phyloP scores from a whole-genome alignment of 2,329 filamentous ascomycete species.

The Arachnopeziza araneosa region DNA sequence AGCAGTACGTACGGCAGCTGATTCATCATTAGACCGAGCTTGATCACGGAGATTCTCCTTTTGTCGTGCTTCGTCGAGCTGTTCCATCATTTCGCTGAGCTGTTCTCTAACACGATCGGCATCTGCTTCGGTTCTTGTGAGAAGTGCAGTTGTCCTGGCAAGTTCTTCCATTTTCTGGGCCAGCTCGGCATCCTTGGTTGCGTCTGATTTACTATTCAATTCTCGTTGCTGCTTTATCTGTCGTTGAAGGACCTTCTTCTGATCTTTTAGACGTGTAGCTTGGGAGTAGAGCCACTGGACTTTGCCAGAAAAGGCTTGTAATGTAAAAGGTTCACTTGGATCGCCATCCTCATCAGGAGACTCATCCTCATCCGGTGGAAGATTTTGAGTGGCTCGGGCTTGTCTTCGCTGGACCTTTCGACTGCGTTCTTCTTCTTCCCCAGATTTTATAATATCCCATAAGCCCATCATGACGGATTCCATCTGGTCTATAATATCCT shows the following conservation, averaged over 20 bases:
- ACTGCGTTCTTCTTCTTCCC: slow-evolving; percentile 49
- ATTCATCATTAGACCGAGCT: slow-evolving; percentile 19
- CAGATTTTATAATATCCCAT: slow-evolving; percentile 45
- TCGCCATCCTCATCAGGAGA: slow-evolving; percentile 57
- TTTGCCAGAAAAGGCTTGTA: slow-evolving; percentile 70
- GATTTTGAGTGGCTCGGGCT: slow-evolving; percentile 50
- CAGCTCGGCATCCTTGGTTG: slow-evolving; percentile 61
- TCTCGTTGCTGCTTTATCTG: slow-evolving; percentile 96
- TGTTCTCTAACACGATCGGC: slow-evolving; percentile 27
- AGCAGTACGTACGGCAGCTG: slow-evolving; percentile 14
- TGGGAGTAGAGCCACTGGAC: slow-evolving; percentile 75
- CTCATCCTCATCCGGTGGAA: slow-evolving; percentile 52
- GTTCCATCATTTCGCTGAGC: slow-evolving; percentile 29
- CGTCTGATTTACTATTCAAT: slow-evolving; percentile 81
- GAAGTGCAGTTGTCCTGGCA: slow-evolving; percentile 35
- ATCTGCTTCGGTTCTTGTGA: slow-evolving; percentile 31
- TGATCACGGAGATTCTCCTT: slow-evolving; percentile 20
- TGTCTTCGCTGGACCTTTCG: slow-evolving; percentile 48
- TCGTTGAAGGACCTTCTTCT: slow-evolving; percentile 81
- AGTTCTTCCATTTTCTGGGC: slow-evolving; percentile 52
- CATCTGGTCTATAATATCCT: slow-evolving; percentile 47
- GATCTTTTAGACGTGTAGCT: slow-evolving; percentile 73
- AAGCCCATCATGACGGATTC: slow-evolving; percentile 46
- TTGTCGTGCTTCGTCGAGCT: slow-evolving; percentile 29
- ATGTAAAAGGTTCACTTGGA: slow-evolving; percentile 58